A percentile compares a stretch with the other conserved stretches of the same genome.
These are phyloP conservation scores for Talaromyces borbonicus DNA, from an alignment of 495 filamentous ascomycete species.

Conservation along the genomic window DNA sequence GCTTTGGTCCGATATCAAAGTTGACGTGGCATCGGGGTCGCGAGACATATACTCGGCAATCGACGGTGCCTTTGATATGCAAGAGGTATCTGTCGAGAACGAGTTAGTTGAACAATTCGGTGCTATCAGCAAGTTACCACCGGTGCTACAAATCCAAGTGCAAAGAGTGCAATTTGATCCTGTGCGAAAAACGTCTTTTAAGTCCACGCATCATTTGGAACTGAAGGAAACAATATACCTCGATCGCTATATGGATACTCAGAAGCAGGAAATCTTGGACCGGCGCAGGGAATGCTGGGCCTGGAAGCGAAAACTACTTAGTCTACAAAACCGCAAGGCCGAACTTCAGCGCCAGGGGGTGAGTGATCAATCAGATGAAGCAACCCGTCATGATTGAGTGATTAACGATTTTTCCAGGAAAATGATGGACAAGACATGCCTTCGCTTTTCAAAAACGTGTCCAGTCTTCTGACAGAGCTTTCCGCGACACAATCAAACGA, in stretches of 20 bases:
- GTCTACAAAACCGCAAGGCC: slow-evolving; percentile 38
- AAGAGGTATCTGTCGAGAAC: slow-evolving; percentile 57
- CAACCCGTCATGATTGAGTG: slow-evolving; percentile 13
- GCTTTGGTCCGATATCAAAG: slow-evolving; percentile 51
- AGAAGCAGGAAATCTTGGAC: slow-evolving; percentile 44
- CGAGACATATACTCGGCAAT: slow-evolving; percentile 74
- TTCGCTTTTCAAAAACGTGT: slow-evolving; percentile 21
- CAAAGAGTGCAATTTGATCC: slow-evolving; percentile 65
- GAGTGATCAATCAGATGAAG: slow-evolving; percentile 9
- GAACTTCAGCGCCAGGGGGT: slow-evolving; percentile 40
- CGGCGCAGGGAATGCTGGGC: slow-evolving; percentile 63
- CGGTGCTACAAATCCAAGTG: slow-evolving; percentile 80
- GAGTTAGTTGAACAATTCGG: slow-evolving; percentile 57
- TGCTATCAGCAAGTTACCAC: slow-evolving; percentile 67
- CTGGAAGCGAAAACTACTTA: slow-evolving; percentile 54
- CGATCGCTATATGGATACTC: slow-evolving; percentile 77
- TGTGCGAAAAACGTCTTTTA: slow-evolving; percentile 49
- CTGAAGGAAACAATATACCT: slow-evolving; percentile 73
- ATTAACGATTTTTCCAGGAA: slow-evolving; percentile 20
- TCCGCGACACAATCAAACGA: slow-evolving; percentile 14
- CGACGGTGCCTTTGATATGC: slow-evolving; percentile 71
- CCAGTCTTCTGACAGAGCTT: slow-evolving; percentile 23
- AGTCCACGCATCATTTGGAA: slow-evolving; percentile 67
- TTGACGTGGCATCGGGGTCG: slow-evolving; percentile 51
- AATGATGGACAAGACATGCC: slow-evolving; percentile 24